Base-by-base conservation (phyloP, 163 green algal genomes). In the Scenedesmus sp. region DNA sequence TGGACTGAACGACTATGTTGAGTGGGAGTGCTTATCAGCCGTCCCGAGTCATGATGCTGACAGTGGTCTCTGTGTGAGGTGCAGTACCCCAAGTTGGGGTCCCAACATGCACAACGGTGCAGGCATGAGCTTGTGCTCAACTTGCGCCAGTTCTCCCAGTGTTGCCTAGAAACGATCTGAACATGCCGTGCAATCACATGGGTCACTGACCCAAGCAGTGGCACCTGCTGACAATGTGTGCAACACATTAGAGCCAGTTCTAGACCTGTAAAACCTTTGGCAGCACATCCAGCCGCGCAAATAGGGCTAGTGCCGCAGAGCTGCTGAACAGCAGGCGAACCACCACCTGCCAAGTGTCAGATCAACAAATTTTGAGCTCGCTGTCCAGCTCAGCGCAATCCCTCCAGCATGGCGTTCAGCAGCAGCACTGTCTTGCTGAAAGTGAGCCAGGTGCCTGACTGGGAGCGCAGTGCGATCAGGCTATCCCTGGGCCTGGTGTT, bases 401-500 rank as follows among this genome's bases (percentile, higher is more conserved):
- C n/a, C 49, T 56, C 24, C 78, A 37, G 40, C 43, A 56, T 35
- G 40, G 22, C 78, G 18, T 6, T 6, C 15, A 12, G 40, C 78
- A 56, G 78, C 40, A 56, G 43, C 49, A 49, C 15, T 1, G 6
- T 73, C 35, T 5, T 90, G n/a, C 35, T 91, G 46, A 91, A 87
- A 46, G 79, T 91, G 0, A 73, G 35, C 30, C 53, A 87, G 33
- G 78, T 87, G 35, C 59, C 87, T 37, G 87, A 91, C 40, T 91
- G 87, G 87, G 49, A 35, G 40, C 51, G 87, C 2, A 35, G 87
- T 22, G 78, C 78, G 9, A 91, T 91, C 15, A 15, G 87, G 53
- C 56, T 91, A 42, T 86, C 87, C 13, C 59, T 91, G 40, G 87
- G 26, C 1, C 56, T 91, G 3, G 30, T 72, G 20, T 87, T 91